Conservation (phyloP, 164 flowering plant species). For the Aristolochia contorta region DNA sequence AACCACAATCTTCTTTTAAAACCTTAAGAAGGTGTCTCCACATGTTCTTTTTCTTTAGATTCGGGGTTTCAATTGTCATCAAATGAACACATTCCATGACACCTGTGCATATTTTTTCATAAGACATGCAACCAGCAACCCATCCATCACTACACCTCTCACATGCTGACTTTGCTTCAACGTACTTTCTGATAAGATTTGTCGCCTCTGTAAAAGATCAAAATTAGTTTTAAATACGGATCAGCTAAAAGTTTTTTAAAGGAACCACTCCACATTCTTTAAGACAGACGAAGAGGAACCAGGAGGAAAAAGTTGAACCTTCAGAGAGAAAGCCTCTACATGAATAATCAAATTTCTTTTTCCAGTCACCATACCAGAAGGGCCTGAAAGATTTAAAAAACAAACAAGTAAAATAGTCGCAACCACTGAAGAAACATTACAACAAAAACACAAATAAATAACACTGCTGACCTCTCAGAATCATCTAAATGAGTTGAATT, state of each 20-base stretch:
- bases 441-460: not conserved
- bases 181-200: slow-evolving; percentile 9
- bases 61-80: slow-evolving; percentile 45
- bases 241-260: too few relatives aligned
- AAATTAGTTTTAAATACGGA: too few relatives aligned
- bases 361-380: slow-evolving; percentile 36
- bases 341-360: slow-evolving; percentile 22
- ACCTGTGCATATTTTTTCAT: slow-evolving; percentile 33
- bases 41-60: slow-evolving; percentile 52
- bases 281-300: not conserved
- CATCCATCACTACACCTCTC: slow-evolving; percentile 29
- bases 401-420: not conserved
- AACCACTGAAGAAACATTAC: too few relatives aligned
- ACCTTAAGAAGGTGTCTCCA: slow-evolving; percentile 44
- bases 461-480: not conserved
- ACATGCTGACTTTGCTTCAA: slow-evolving; percentile 16
- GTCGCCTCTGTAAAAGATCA: slow-evolving; percentile 22
- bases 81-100: slow-evolving; percentile 34
- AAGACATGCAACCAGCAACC: slow-evolving; percentile 38
- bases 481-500: not conserved
- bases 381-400: slow-evolving; percentile 20
- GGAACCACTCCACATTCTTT: not conserved
- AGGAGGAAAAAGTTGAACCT: not conserved
- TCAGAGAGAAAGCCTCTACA: slow-evolving; percentile 14
- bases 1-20: slow-evolving; percentile 58